Conservation (phyloP, 2,329 filamentous ascomycete genomes). For the Passalora sequoiae region DNA sequence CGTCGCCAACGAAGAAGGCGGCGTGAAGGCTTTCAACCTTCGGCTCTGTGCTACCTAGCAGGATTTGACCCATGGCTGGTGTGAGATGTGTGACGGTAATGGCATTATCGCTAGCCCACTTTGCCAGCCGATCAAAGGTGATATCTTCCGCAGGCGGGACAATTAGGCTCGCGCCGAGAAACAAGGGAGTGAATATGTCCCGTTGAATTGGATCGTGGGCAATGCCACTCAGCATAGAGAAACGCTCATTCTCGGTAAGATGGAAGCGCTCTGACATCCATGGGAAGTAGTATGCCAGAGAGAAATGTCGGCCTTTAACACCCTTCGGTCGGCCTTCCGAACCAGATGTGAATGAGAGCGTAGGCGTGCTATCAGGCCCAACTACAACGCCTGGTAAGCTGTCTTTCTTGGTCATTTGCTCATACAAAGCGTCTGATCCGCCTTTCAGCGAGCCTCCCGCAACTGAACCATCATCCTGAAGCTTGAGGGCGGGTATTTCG, state of each 20-base stretch:
- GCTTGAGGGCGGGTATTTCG: constrained; percentile 65
- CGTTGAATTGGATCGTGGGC: constrained; percentile 62
- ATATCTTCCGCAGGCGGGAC: constrained; percentile 80
- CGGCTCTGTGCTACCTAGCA: constrained; percentile 79
- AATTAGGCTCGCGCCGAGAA: constrained; percentile 73
- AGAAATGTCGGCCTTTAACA: constrained; percentile 81
- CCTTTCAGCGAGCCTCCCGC: constrained; percentile 63
- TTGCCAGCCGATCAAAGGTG: constrained; percentile 73
- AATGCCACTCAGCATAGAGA: constrained; percentile 81
- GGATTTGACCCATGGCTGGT: constrained; percentile 91
- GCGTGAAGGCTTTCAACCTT: constrained; percentile 55
- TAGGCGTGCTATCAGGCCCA: constrained; percentile 78
- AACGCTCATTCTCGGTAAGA: constrained; percentile 65
- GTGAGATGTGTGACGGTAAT: constrained; percentile 84
- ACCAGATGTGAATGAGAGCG: constrained; percentile 59
- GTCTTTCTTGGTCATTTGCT: constrained; percentile 48
- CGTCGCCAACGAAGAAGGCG: constrained; percentile 88
- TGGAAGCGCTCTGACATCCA: constrained; percentile 89
- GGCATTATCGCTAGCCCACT: constrained; percentile 76
- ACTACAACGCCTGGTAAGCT: constrained; percentile 67
- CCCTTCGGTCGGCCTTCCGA: constrained; percentile 77
- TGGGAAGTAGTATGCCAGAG: constrained; percentile 76
- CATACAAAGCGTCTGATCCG: constrained; percentile 59
- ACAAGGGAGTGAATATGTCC: constrained; percentile 87
- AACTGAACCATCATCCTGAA: constrained; percentile 66